Conservation (phyloP, 1,284 basidiomycete species). For the Vanrija humicola region DNA sequence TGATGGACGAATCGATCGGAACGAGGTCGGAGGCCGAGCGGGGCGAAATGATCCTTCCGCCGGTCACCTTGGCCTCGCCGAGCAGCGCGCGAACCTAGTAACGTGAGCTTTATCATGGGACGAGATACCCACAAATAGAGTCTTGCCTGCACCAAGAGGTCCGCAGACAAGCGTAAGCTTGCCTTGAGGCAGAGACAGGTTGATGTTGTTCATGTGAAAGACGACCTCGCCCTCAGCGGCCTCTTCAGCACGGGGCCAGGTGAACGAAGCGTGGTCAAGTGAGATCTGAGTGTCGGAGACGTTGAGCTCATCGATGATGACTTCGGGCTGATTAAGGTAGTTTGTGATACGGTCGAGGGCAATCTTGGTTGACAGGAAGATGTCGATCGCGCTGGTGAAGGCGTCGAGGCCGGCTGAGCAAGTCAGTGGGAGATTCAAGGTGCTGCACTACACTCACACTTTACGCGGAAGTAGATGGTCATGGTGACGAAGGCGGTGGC, state of each 20-base stretch:
- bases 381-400: conserved; percentile 32
- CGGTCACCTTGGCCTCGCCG: conserved; percentile 35
- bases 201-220: conserved; percentile 32
- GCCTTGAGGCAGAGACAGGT: conserved; percentile 30
- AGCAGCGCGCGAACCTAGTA: conserved; percentile 39
- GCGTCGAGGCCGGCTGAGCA: conserved; percentile 23
- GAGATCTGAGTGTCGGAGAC: conserved; percentile 20
- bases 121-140: conserved; percentile 34
- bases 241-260: conserved; percentile 31
- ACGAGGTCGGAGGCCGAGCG: conserved; percentile 28
- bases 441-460: conserved; percentile 13
- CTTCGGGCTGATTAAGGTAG: conserved; percentile 40
- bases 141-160: conserved; percentile 47
- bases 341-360: conserved; percentile 34
- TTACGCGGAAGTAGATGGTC: conserved; percentile 35
- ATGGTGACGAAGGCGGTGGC: conserved; percentile 45
- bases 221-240: neutral
- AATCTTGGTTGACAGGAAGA: conserved; percentile 32
- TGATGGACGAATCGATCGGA: conserved; percentile 18
- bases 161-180: conserved; percentile 45
- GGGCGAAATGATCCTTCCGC: conserved; percentile 27
- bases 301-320: conserved; percentile 18
- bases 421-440: neutral
- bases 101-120: neutral
- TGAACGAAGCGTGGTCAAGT: conserved; percentile 31